phyloP scores from a whole-genome alignment of 176 grass and related monocot species.

The Hsuehochloa calcarea region DNA sequence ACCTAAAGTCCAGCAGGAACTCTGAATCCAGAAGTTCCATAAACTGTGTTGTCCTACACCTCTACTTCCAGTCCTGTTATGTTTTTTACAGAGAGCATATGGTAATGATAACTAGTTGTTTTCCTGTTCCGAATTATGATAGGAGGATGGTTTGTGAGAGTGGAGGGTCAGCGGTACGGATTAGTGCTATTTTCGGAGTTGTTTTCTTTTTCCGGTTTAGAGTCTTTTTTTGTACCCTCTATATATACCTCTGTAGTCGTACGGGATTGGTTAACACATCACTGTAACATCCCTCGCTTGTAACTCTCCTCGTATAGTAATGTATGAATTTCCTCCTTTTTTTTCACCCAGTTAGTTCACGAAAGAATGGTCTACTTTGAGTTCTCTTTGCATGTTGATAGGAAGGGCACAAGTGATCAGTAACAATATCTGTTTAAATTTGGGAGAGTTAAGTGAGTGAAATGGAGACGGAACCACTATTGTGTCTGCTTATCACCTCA shows the following conservation, averaged over 20 bases:
- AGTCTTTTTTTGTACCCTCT: background rate
- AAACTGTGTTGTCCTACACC: background rate
- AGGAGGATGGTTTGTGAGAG: background rate
- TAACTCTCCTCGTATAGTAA: background rate
- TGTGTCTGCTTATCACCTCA: background rate
- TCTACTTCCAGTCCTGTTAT: background rate
- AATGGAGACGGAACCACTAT: constrained; percentile 8
- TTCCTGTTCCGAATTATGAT: background rate
- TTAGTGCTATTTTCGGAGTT: background rate
- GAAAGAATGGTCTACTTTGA: background rate
- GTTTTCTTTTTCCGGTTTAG: background rate
- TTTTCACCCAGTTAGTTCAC: background rate
- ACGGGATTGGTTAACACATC: background rate
- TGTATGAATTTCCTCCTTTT: background rate
- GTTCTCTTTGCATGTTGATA: background rate
- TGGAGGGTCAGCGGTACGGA: background rate
- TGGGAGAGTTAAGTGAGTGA: background rate
- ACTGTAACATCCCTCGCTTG: background rate
- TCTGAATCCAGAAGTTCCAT: background rate
- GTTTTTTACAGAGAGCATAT: background rate
- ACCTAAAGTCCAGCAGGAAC: background rate
- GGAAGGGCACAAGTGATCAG: background rate
- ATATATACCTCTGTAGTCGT: background rate
- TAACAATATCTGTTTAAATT: background rate
- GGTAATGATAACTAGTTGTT: background rate